Base-by-base conservation (phyloP, 2,329 filamentous ascomycete species). In the Shiraia sp. region DNA sequence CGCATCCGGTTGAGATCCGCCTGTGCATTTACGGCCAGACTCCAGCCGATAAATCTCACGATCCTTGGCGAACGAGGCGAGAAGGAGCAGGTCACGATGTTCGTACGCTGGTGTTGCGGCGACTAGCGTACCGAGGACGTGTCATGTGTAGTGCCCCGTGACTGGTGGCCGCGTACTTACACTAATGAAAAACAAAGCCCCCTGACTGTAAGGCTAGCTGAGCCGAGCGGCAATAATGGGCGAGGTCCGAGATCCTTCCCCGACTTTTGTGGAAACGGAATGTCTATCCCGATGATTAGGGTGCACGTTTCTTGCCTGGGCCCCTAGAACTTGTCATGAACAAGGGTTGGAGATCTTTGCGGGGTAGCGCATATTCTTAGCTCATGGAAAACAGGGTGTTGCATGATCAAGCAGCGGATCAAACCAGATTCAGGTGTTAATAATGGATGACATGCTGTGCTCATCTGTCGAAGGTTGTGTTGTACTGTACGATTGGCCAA, bases 291-390 rank as follows among this genome's bases (percentile, higher is more conserved):
- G 40, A 46, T 44, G 46, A 48, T 36, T 41, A 9, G 23, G 24
- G 28, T 41, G 40, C 35, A 29, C 38, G 46, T 29, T 39, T 47
- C 37, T 38, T 47, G 40, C 47, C 42, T 51, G 29, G 36, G 35
- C 40, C 22, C 40, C 46, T 39, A 38, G 42, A 39, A 46, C 41
- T 17, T 43, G 36, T 32, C 34, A 29, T 23, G 38, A 38, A 32
- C 36, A 43, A 54, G 56, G 59, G 57, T 52, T 37, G 28, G 47
- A 48, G 47, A 52, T 52, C 32, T 58, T 57, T 63, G 65, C 63
- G 63, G 65, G 65, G 65, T 65, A 67, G 53, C 54, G 47, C 49
- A 52, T 47, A 26, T 53, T 52, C 26, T 62, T 66, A 61, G 61
- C 54, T 60, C 40, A 58, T 47, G 48, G 45, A 8, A 59, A 56